Conservation (phyloP, 148 eudicot genomes). For the Rhododendron henanense region DNA sequence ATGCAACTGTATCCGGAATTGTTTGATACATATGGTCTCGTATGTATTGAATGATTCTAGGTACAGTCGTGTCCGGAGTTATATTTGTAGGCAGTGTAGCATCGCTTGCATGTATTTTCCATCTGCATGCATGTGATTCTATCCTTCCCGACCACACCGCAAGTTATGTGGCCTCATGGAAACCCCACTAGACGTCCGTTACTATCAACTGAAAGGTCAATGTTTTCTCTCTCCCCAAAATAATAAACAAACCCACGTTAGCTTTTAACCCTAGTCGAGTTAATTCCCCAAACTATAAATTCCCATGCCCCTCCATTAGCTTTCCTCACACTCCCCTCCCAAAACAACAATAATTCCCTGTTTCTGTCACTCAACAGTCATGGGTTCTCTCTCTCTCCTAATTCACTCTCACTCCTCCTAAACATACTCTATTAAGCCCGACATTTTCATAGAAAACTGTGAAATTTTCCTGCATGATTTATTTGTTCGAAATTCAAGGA, state of each 20-base stretch:
- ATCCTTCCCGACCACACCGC: neutral
- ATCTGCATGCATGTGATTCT: neutral
- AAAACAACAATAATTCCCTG: too few species aligned
- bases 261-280: neutral
- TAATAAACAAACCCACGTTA: neutral
- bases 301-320: neutral
- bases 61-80: too few species aligned
- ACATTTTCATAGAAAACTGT: neutral
- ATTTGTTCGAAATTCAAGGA: neutral
- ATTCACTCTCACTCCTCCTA: neutral
- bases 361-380: too few species aligned
- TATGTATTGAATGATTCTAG: too few species aligned
- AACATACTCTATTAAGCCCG: neutral
- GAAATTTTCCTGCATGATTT: neutral
- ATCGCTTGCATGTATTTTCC: too few species aligned
- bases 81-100: too few species aligned
- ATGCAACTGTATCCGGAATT: too few species aligned
- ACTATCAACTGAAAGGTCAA: neutral
- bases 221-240: neutral
- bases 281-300: conserved; percentile 9
- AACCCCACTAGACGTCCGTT: conserved; percentile 6
- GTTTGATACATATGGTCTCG: too few species aligned
- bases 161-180: neutral
- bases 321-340: neutral
- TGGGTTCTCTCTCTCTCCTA: neutral